Conservation (phyloP, 1,139 yeast genomes). For the Sugiyamaella grinbergsii region DNA sequence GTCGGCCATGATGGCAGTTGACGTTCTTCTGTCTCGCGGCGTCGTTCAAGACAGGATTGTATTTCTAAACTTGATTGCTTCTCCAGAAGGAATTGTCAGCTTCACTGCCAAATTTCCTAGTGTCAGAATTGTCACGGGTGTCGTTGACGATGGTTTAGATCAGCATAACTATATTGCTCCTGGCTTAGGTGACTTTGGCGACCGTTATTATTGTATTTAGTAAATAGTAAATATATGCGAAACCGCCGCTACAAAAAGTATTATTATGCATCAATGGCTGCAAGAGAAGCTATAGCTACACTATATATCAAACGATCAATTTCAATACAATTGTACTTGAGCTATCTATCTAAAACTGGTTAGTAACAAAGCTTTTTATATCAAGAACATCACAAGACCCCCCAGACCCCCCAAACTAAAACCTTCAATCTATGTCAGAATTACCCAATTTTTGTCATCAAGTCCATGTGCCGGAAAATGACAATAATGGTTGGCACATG, state of each 20-base stretch:
- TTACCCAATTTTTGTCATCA: constrained; percentile 26
- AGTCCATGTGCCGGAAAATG: constrained; percentile 20
- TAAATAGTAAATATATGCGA: not conserved
- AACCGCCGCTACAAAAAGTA: not conserved
- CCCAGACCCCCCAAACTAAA: not conserved
- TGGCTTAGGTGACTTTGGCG: constrained; percentile 98
- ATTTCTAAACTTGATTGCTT: constrained; percentile 86
- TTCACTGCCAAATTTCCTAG: constrained; percentile 80
- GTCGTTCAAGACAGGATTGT: constrained; percentile 84
- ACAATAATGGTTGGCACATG: constrained; percentile 22
- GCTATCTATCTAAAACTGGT: too few relatives aligned
- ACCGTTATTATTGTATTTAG: constrained; percentile 86
- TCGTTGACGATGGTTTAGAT: constrained; percentile 82
- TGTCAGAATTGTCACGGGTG: constrained; percentile 89
- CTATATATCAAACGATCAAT: too few relatives aligned
- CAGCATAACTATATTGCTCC: constrained; percentile 85
- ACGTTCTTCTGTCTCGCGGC: constrained; percentile 81
- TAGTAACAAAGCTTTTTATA: too few relatives aligned
- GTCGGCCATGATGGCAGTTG: constrained; percentile 95
- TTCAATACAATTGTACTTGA: too few relatives aligned
- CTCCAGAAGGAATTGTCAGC: constrained; percentile 87
- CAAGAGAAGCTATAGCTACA: too few relatives aligned
- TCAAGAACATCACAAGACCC: too few relatives aligned
- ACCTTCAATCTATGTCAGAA: constrained; percentile 17
- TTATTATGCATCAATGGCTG: too few relatives aligned